These are phyloP conservation scores for Cutaneotrichosporon mucoides DNA, from an alignment of 1,284 basidiomycete genomes.

Conservation along the genomic window DNA sequence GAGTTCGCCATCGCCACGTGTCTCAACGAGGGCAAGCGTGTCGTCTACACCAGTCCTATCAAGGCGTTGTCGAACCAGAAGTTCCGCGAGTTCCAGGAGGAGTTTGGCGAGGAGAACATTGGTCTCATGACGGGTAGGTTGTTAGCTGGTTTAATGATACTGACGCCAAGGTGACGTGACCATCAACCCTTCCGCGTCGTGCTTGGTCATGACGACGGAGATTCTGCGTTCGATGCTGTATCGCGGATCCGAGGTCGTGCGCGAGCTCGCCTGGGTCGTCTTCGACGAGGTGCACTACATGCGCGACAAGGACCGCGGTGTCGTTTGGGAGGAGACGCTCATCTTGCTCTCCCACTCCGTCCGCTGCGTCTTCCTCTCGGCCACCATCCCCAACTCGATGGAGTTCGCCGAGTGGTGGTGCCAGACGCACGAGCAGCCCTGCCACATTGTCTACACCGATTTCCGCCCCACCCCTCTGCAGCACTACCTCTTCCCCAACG, in stretches of 20 bases:
- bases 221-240: conserved; percentile 99
- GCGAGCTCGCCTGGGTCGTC: conserved; percentile 99
- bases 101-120: conserved; percentile 80
- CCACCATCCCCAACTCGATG: conserved; percentile 99
- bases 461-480: conserved; percentile 97
- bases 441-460: conserved; percentile 99
- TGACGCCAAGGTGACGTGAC: conserved; percentile 70
- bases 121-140: conserved; percentile 90
- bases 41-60: conserved; percentile 99
- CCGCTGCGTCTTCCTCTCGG: conserved; percentile 98
- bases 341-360: conserved; percentile 94
- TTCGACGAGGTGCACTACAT: conserved; percentile 99
- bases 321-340: conserved; percentile 78
- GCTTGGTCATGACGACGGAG: conserved; percentile 99
- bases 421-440: conserved; percentile 94
- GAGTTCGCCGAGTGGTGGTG: conserved; percentile 99
- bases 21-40: conserved; percentile 78
- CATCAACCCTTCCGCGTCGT: conserved; percentile 94
- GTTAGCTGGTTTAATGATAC: background rate
- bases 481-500: conserved; percentile 96
- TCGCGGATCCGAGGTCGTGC: conserved; percentile 97
- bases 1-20: conserved; percentile 99
- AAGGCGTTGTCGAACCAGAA: conserved; percentile 99
- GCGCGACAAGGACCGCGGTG: conserved; percentile 80
- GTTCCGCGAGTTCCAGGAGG: conserved; percentile 94